phyloP scores from a whole-genome alignment of 2,329 filamentous ascomycete genomes.

The Seiridium unicorne region DNA sequence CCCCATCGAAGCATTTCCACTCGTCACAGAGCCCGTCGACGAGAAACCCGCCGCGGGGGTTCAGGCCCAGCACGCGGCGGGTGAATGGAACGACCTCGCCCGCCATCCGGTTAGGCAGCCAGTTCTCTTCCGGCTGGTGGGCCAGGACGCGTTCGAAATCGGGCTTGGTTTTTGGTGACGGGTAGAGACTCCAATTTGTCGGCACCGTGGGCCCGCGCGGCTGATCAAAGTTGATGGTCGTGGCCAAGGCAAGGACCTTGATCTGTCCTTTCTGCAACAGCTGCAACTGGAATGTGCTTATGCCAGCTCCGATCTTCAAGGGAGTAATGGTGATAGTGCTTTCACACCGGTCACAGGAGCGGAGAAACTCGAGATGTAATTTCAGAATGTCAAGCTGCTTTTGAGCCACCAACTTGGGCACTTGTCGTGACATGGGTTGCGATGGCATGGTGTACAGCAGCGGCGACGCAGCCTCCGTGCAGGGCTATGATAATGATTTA shows the following conservation, averaged over 20 bases:
- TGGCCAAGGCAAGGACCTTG: conserved; percentile 13
- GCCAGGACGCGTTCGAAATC: too few species aligned
- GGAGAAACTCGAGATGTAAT: conserved; percentile 19
- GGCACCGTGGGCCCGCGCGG: conserved; percentile 10
- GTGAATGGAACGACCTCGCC: too few species aligned
- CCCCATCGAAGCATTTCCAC: too few species aligned
- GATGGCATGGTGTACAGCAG: too few species aligned
- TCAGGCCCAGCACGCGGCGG: too few species aligned
- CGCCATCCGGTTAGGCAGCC: too few species aligned
- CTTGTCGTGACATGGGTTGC: too few species aligned
- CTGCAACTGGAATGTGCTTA: conserved; percentile 14
- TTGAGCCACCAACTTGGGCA: not conserved
- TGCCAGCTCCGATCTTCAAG: conserved; percentile 13
- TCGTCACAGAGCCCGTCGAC: too few species aligned
- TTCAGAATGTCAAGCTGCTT: conserved; percentile 19
- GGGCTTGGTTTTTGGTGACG: not conserved
- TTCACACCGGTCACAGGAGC: conserved; percentile 9
- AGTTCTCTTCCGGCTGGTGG: too few species aligned
- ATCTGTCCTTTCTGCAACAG: conserved; percentile 11
- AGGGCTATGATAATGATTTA: too few species aligned
- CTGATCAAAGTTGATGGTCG: conserved; percentile 16
- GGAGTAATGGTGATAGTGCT: conserved; percentile 11
- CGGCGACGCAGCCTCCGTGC: too few species aligned
- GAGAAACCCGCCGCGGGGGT: too few species aligned
- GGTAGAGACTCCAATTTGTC: conserved; percentile 9